These are phyloP conservation scores for Penicillium daleae DNA, from an alignment of 495 filamentous ascomycete species.

Conservation along the genomic window DNA sequence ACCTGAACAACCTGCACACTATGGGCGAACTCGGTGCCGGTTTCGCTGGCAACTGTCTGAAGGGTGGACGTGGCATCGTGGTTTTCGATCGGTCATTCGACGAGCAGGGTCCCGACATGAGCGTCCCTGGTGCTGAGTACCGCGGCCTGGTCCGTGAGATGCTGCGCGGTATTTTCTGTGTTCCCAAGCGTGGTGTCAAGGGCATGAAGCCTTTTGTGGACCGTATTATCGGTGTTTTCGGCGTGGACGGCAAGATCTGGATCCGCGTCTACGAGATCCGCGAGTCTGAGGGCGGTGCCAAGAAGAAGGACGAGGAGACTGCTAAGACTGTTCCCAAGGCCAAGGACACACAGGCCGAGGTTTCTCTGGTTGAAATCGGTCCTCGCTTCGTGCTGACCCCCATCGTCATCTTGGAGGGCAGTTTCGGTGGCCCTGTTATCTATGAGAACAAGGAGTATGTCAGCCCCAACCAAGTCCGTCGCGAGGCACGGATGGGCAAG, in stretches of 20 bases:
- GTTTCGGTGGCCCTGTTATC: constrained; percentile 94
- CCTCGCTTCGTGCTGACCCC: constrained; percentile 94
- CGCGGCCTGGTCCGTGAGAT: constrained; percentile 64
- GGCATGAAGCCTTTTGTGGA: constrained; percentile 96
- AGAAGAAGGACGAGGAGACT: constrained; percentile 39
- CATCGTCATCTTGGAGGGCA: constrained; percentile 92
- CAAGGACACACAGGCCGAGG: constrained; percentile 60
- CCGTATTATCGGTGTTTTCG: constrained; percentile 89
- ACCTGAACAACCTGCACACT: constrained; percentile 73
- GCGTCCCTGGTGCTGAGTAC: constrained; percentile 47
- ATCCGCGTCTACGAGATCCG: constrained; percentile 91
- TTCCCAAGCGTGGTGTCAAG: constrained; percentile 77
- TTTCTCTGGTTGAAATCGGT: constrained; percentile 90
- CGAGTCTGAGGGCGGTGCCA: constrained; percentile 68
- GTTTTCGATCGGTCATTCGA: constrained; percentile 91
- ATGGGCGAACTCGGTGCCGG: constrained; percentile 85
- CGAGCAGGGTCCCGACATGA: constrained; percentile 55
- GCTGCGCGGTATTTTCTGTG: constrained; percentile 89
- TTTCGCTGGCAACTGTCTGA: constrained; percentile 95
- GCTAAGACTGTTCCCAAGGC: constrained; percentile 39
- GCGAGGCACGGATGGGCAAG: constrained; percentile 74
- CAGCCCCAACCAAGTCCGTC: constrained; percentile 88
- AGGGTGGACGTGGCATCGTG: constrained; percentile 91
- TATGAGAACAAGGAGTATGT: constrained; percentile 99
- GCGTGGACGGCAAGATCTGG: constrained; percentile 97